Base-by-base conservation (phyloP, 2,329 filamentous ascomycete species). In the Calycina marina region DNA sequence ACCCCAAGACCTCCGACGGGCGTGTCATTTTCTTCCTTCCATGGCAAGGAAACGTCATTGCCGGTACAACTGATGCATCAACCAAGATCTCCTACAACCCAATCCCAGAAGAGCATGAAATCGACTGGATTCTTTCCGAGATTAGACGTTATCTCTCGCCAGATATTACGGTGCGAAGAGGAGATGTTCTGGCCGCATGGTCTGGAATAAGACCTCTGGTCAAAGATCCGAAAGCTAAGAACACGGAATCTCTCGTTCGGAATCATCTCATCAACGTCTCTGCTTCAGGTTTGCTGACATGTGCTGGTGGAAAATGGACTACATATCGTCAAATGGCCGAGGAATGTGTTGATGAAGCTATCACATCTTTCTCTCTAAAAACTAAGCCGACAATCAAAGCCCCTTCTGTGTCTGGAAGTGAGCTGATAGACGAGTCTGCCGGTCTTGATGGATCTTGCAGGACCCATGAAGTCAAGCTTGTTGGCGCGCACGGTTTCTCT, bases 291-390 rank as follows among this genome's bases (percentile, higher is more conserved):
- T 67, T 92, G 13, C 60, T 93, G 43, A 93, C 84, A 18, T 86
- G 82, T 50, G 82, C 82, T 16, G 84, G 84, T 45, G 84, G 84
- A 29, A 92, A 93, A 59, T 92, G 84, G 84, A 92, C 84, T 3
- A 92, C 84, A 1, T 92, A 92, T 59, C 77, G 84, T 35, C 81
- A 92, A 56, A 92, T 93, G 84, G 81, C 83, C 14, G 82, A 93
- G 57, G 82, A 92, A 53, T 80, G 79, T 27, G 82, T 93, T 26
- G 82, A 92, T 48, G 76, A 80, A 48, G 80, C 83, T 6, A 68
- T 90, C 53, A 62, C 67, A 32, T 63, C 70, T 37, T 88, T 84
- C 56, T 58, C 62, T 6, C 66, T 90, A 20, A 54, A 65, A 32
- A 59, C 77, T 3, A 61, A 60, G 29, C 60, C 72, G 11, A 57